These are phyloP conservation scores for Podaxis sp. DNA, from an alignment of 768 basidiomycete species.

Conservation along the genomic window DNA sequence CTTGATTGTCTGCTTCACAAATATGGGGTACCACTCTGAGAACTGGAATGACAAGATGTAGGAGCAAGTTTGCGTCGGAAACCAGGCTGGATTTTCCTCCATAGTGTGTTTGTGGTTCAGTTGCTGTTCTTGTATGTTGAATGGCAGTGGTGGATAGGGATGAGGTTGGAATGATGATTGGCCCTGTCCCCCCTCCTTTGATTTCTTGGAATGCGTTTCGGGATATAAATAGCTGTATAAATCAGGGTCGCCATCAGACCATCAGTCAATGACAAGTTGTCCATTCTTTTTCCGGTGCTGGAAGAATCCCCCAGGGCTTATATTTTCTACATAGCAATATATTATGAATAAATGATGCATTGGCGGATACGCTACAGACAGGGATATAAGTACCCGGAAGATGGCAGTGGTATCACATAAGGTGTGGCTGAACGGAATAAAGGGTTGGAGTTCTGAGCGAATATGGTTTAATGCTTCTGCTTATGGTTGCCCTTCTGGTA, in stretches of 20 bases:
- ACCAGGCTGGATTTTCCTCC: slow-evolving; percentile 28
- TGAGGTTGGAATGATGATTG: slow-evolving; percentile 10
- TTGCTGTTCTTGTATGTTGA: background rate
- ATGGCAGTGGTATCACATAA: background rate
- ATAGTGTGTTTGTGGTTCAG: background rate
- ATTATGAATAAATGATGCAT: background rate
- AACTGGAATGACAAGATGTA: slow-evolving; percentile 76
- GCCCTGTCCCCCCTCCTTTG: slow-evolving; percentile 1
- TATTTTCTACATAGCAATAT: background rate
- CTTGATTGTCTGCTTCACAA: slow-evolving; percentile 61
- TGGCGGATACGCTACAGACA: background rate
- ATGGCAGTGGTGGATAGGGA: slow-evolving; percentile 9
- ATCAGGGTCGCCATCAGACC: slow-evolving; percentile 12
- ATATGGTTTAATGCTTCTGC: slow-evolving; percentile 31
- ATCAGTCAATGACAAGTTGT: slow-evolving; percentile 1
- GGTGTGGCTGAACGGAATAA: background rate
- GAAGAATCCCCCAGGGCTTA: background rate
- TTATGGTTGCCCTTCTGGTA: slow-evolving; percentile 37
- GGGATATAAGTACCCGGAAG: background rate
- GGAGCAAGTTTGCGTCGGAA: slow-evolving; percentile 48
- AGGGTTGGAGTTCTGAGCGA: background rate
- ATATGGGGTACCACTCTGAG: slow-evolving; percentile 81
- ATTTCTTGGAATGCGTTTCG: slow-evolving; percentile 10
- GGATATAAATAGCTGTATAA: slow-evolving; percentile 12
- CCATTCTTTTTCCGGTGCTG: background rate